Conservation (phyloP, 257 asterid species). For the Rehmannia glutinosa region DNA sequence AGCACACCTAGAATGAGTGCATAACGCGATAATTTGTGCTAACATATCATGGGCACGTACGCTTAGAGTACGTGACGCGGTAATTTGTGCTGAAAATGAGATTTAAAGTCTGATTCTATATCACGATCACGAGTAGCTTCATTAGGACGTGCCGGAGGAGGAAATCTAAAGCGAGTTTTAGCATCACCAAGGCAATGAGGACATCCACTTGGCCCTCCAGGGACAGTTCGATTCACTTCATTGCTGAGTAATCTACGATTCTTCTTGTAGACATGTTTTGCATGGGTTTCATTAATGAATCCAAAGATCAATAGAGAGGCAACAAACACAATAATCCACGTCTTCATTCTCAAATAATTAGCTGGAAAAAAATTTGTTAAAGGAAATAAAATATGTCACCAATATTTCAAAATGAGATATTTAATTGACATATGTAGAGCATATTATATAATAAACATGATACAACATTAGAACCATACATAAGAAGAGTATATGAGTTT, state of each 20-base stretch:
- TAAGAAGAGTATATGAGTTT: too few relatives aligned
- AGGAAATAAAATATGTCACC: too few relatives aligned
- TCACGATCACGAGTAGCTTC: not conserved
- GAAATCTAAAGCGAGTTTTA: not conserved
- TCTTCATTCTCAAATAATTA: constrained; percentile 13
- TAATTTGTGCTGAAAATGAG: too few relatives aligned
- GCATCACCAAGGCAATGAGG: constrained; percentile 6
- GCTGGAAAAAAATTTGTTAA: too few relatives aligned
- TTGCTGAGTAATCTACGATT: not conserved
- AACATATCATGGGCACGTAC: too few relatives aligned
- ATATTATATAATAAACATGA: not conserved
- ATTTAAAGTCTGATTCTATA: too few relatives aligned
- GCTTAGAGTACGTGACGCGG: too few relatives aligned
- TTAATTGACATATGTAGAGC: not conserved
- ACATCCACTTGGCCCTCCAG: constrained; percentile 26
- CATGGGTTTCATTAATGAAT: not conserved
- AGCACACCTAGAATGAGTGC: too few relatives aligned
- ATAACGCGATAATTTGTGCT: too few relatives aligned
- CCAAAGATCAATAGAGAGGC: constrained; percentile 11
- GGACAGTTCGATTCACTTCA: constrained; percentile 14
- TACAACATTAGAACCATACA: not conserved
- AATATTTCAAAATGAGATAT: not conserved
- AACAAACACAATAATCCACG: not conserved
- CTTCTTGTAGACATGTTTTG: not conserved
- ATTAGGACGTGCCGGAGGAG: not conserved